Evolutionary conservation across 768 basidiomycete genomes (phyloP), one percentile per base, ranked within the genome.

Genomic region (Xerocomellus intermedius): DNA sequence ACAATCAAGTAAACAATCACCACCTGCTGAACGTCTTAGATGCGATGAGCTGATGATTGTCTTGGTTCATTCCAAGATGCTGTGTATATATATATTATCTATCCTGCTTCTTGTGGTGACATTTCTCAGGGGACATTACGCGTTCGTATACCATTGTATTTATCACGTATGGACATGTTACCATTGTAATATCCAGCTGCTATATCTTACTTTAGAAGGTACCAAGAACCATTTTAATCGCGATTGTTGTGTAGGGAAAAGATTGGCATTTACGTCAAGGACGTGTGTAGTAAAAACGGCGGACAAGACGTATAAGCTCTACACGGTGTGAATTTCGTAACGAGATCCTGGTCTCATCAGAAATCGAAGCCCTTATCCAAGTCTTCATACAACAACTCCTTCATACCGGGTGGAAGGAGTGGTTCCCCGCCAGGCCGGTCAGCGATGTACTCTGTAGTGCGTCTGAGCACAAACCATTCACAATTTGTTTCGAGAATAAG

Each of bases 331-430:
- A 28, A 19, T n/a, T 8, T 52, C 19, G 8, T n/a, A 28, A 44
- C 19, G 19, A 28, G 2, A 54, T 28, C 16, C 22, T 4, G 17
- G 9, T 21, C 6, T 24, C n/a, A 21, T 62, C 49, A 66, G 35
- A 68, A 66, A 36, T 94, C 92, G 63, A 97, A 94, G 8, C 82
- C 79, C 66, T 89, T 87, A 70, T 97, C 83, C 56, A 97, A 78
- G 68, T 98, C 94, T 60, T 91, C 85, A 57, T 89, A 78, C 22
- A 98, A 77, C 43, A 91, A 84, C 63, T 90, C 79, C 49, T 82
- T 82, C 96, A 99, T 99, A 5, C 95, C 95, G 0, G 85, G 83
- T 1, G 96, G 96, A 33, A 99, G 77, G 6, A 83, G 74, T 0
- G 96, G 93, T 59, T 90, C 79, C 1, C 77, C 77, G 16, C 75